Percentiles rank a stretch among this genome's conserved stretches.
Evolutionary conservation across 2,329 filamentous ascomycete genomes (phyloP).

Genomic region (Passalora sequoiae): DNA sequence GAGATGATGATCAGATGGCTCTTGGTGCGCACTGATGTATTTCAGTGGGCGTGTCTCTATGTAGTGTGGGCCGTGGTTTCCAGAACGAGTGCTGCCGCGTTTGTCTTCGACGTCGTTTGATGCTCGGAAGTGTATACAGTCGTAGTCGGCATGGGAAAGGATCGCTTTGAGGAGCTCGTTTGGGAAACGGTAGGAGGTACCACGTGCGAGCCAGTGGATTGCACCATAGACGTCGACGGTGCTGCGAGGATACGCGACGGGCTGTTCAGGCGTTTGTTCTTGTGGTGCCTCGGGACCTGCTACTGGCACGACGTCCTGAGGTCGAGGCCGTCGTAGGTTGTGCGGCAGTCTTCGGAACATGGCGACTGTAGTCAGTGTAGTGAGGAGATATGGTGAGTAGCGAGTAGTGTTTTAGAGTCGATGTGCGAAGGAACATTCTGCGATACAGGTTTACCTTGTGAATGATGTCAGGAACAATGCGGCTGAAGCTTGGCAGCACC

Average conservation of each 20-base stretch:
- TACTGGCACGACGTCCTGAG: not conserved
- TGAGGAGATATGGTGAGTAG: no score
- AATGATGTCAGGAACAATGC: no score
- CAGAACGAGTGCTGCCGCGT: conserved; percentile 6
- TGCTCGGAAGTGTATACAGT: conserved; percentile 15
- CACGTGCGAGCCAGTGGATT: conserved; percentile 9
- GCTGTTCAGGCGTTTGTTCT: not conserved
- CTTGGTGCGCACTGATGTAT: not conserved
- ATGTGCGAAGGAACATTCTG: no score
- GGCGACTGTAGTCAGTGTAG: not conserved
- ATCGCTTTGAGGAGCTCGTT: conserved; percentile 16
- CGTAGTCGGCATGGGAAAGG: conserved; percentile 17
- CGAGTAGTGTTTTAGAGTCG: no score
- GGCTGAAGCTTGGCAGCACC: no score
- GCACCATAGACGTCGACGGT: conserved; percentile 9
- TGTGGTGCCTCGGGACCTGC: not conserved
- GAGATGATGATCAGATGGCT: not conserved
- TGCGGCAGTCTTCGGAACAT: conserved; percentile 1
- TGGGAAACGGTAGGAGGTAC: conserved; percentile 8
- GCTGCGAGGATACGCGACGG: conserved; percentile 6
- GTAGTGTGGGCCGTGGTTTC: conserved; percentile 6
- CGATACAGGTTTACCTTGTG: no score
- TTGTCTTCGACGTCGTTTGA: not conserved
- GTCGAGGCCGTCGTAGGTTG: conserved; percentile 4
- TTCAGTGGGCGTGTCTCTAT: conserved; percentile 12